These are phyloP conservation scores for Aspergillus bertholletiae DNA, from an alignment of 495 filamentous ascomycete genomes.

Conservation along the genomic window DNA sequence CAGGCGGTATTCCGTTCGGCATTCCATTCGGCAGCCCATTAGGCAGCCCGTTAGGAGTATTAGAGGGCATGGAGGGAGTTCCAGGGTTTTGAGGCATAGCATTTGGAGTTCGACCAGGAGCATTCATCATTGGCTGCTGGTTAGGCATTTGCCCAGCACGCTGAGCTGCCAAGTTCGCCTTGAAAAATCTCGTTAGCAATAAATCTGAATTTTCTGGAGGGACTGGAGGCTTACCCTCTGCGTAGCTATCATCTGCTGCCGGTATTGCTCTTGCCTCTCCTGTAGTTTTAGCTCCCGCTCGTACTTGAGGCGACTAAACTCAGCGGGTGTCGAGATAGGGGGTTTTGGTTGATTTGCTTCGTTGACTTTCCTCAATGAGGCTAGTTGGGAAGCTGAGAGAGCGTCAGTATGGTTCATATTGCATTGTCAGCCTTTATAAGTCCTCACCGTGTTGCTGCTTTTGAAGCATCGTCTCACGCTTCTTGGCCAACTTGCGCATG, in stretches of 20 bases:
- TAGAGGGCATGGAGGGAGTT: slow-evolving; percentile 26
- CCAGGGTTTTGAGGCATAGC: slow-evolving; percentile 37
- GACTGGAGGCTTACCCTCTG: slow-evolving; percentile 49
- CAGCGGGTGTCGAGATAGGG: slow-evolving; percentile 68
- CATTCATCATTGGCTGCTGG: slow-evolving; percentile 42
- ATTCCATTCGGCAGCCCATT: slow-evolving; percentile 38
- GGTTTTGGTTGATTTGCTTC: slow-evolving; percentile 61
- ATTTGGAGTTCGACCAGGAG: slow-evolving; percentile 32
- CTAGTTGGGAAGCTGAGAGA: slow-evolving; percentile 54
- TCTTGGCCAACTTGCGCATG: slow-evolving; percentile 94
- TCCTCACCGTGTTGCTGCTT: slow-evolving; percentile 77
- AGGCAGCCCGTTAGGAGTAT: slow-evolving; percentile 33
- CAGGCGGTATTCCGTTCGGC: slow-evolving; percentile 35
- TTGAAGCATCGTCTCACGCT: slow-evolving; percentile 76
- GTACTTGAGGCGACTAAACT: slow-evolving; percentile 83
- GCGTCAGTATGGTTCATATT: slow-evolving; percentile 14
- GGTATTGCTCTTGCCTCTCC: slow-evolving; percentile 68
- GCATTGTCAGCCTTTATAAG: neutral
- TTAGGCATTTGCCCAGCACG: slow-evolving; percentile 41
- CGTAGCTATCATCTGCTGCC: slow-evolving; percentile 58
- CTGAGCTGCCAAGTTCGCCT: slow-evolving; percentile 40
- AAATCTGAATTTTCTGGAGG: neutral
- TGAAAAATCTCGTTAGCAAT: slow-evolving; percentile 13
- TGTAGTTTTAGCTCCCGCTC: slow-evolving; percentile 76
- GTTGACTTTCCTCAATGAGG: slow-evolving; percentile 67